Conservation (phyloP, 2,329 filamentous ascomycete genomes). For the Exophiala lecanii-corni region DNA sequence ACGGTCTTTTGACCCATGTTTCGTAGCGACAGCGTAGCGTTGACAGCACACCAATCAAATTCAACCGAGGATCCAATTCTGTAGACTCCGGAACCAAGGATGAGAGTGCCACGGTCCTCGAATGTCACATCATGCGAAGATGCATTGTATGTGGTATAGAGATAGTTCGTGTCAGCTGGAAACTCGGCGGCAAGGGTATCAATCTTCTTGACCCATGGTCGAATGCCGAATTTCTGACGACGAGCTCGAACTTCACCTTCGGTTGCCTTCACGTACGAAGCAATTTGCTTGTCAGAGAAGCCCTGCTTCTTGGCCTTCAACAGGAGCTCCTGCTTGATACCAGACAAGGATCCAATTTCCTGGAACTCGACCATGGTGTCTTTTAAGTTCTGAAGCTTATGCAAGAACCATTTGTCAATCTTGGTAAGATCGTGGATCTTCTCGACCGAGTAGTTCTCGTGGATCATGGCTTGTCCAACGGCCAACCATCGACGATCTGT, state of each 20-base stretch:
- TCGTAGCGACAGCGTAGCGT: conserved; percentile 75
- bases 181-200: conserved; percentile 97
- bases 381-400: conserved; percentile 97
- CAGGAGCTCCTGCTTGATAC: conserved; percentile 82
- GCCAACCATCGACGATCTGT: conserved; percentile 96
- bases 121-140: conserved; percentile 90
- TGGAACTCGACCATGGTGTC: conserved; percentile 83
- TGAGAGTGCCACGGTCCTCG: conserved; percentile 82
- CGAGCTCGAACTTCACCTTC: conserved; percentile 86
- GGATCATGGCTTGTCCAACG: conserved; percentile 94
- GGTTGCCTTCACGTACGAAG: conserved; percentile 73
- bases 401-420: conserved; percentile 99
- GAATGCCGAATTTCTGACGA: conserved; percentile 81
- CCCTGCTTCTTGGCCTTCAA: conserved; percentile 94
- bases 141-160: conserved; percentile 97
- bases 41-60: conserved; percentile 98
- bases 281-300: conserved; percentile 96
- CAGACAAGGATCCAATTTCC: conserved; percentile 74
- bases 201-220: conserved; percentile 96
- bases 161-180: conserved; percentile 89
- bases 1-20: conserved; percentile 93
- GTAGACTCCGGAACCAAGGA: conserved; percentile 93
- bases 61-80: conserved; percentile 96
- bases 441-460: conserved; percentile 92
- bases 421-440: conserved; percentile 89